phyloP scores from a whole-genome alignment of 345 rosid genomes.

The Punica granatum region DNA sequence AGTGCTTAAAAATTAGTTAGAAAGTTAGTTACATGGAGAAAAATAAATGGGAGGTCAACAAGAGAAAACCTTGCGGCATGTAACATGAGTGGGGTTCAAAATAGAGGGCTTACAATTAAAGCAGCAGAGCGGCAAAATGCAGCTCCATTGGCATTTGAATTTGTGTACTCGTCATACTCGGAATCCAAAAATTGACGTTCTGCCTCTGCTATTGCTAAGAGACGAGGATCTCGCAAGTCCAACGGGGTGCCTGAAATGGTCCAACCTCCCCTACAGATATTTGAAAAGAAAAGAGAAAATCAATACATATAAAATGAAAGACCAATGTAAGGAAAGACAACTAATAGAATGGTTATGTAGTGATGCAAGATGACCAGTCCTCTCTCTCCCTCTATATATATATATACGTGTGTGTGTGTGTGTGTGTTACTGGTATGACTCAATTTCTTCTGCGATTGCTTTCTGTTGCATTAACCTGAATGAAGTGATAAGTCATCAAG shows the following conservation, averaged over 20 bases:
- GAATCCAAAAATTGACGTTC: constrained; percentile 80
- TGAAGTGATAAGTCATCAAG: constrained; percentile 4
- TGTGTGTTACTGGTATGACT: neutral
- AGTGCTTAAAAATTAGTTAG: neutral
- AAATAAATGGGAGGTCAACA: neutral
- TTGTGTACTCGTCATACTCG: constrained; percentile 78
- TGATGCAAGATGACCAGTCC: neutral
- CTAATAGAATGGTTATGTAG: neutral
- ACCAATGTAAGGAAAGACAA: neutral
- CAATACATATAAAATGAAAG: neutral
- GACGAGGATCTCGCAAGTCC: constrained; percentile 79
- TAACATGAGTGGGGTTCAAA: neutral
- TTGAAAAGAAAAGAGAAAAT: neutral
- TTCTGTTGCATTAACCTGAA: neutral
- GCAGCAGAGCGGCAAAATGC: constrained; percentile 92
- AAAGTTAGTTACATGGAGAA: neutral
- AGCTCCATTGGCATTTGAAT: constrained; percentile 74
- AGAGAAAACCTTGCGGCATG: neutral
- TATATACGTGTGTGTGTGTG: neutral
- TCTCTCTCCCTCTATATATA: neutral
- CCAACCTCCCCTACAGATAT: constrained; percentile 72
- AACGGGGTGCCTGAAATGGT: constrained; percentile 72
- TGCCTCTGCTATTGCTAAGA: constrained; percentile 84
- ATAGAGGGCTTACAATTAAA: constrained; percentile 49
- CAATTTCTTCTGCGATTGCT: neutral